Conservation (phyloP, 2,329 filamentous ascomycete genomes). For the Ambrosiella beaveri region DNA sequence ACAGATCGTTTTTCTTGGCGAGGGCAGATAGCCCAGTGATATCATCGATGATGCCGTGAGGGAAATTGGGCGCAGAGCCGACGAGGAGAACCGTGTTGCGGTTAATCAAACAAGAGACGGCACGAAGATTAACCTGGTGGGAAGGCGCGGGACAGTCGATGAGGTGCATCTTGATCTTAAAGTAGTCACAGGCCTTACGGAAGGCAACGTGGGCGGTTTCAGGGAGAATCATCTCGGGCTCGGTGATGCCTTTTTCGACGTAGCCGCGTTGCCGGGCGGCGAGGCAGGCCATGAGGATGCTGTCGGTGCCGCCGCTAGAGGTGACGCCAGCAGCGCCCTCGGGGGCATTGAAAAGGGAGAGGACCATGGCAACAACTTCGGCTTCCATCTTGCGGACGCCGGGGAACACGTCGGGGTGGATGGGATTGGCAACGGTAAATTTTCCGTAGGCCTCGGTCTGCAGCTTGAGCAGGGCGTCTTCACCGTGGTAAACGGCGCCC, state of each 20-base stretch:
- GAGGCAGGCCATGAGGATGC: conserved; percentile 88
- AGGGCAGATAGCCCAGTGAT: conserved; percentile 72
- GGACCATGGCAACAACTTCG: conserved; percentile 89
- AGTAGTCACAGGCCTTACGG: conserved; percentile 87
- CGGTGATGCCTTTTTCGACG: conserved; percentile 66
- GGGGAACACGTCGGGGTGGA: conserved; percentile 95
- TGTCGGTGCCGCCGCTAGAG: conserved; percentile 87
- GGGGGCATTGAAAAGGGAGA: conserved; percentile 78
- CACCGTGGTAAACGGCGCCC: conserved; percentile 91
- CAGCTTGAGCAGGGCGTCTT: conserved; percentile 59
- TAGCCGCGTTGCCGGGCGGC: conserved; percentile 80
- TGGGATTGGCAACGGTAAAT: conserved; percentile 90
- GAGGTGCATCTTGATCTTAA: conserved; percentile 85
- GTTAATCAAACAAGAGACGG: conserved; percentile 74
- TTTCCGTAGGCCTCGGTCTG: conserved; percentile 87
- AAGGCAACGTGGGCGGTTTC: conserved; percentile 93
- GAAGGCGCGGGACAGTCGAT: conserved; percentile 71
- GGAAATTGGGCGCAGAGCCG: conserved; percentile 91
- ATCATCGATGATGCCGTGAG: conserved; percentile 94
- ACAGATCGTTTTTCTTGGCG: conserved; percentile 60
- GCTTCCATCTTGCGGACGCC: conserved; percentile 99
- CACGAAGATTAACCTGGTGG: conserved; percentile 67
- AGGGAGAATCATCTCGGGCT: conserved; percentile 95
- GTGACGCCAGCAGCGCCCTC: conserved; percentile 72
- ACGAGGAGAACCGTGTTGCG: conserved; percentile 87